Percentiles rank a stretch among this genome's conserved stretches.
Conservation (phyloP, 805 yeast genomes). For the Torulaspora indica region DNA sequence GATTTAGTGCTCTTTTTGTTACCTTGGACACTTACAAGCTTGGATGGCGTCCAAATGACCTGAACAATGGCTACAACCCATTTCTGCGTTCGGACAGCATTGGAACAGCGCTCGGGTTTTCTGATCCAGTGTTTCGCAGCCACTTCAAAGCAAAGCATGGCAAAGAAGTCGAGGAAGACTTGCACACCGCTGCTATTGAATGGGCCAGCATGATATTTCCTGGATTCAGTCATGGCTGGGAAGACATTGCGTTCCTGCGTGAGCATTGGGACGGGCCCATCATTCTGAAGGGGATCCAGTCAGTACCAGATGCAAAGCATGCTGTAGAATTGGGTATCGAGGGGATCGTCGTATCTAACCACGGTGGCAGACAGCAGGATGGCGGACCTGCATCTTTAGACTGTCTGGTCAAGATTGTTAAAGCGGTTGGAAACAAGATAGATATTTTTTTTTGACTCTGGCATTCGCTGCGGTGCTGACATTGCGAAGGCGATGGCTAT, state of each 20-base stretch:
- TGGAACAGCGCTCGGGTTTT: conserved; percentile 25
- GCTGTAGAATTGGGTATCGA: conserved; percentile 56
- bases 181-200: conserved; percentile 11
- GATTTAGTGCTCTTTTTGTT: conserved; percentile 45
- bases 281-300: conserved; percentile 59
- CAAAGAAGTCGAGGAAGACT: conserved; percentile 6
- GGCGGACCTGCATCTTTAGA: conserved; percentile 41
- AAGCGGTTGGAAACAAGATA: conserved; percentile 36
- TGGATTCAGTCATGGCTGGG: conserved; percentile 33
- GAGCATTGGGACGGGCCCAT: conserved; percentile 42
- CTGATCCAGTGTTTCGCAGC: conserved; percentile 25
- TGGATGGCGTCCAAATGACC: conserved; percentile 28
- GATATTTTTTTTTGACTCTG: conserved; percentile 70
- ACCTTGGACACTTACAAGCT: conserved; percentile 49
- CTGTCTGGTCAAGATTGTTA: conserved; percentile 38
- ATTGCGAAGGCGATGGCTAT: conserved; percentile 66
- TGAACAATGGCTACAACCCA: conserved; percentile 25
- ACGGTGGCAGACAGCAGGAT: conserved; percentile 59
- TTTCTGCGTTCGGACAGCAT: conserved; percentile 23
- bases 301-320: conserved; percentile 56
- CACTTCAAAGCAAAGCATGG: conserved; percentile 18
- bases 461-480: conserved; percentile 71
- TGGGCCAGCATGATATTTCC: conserved; percentile 16
- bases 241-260: conserved; percentile 31
- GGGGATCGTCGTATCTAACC: conserved; percentile 65